Percentiles rank a stretch among this genome's conserved stretches.
Evolutionary conservation across 163 green algal species (phyloP).

Genomic region (Prototheca wickerhamii): DNA sequence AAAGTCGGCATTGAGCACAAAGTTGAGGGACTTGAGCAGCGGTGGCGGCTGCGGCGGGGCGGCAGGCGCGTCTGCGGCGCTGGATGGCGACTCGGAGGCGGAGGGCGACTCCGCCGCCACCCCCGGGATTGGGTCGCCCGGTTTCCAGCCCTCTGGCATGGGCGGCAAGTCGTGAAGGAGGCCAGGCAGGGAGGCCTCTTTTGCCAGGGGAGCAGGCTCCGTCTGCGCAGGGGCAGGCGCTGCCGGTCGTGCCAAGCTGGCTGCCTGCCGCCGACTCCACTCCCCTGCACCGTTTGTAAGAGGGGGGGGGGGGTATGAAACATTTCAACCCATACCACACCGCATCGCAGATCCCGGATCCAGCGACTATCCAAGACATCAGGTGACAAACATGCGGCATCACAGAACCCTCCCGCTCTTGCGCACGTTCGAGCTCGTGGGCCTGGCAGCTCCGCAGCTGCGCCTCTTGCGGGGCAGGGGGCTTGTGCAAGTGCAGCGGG

Average conservation of each 20-base stretch:
- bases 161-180: slow-evolving; percentile 1
- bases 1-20: slow-evolving; percentile 36
- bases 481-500: slow-evolving; percentile 26
- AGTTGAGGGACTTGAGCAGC: slow-evolving; percentile 17
- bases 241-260: not conserved
- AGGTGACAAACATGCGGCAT: not conserved
- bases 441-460: slow-evolving; percentile 36
- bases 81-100: not conserved
- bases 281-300: not conserved
- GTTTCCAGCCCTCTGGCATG: slow-evolving; percentile 32
- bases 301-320: not conserved
- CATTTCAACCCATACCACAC: not conserved
- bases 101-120: not conserved
- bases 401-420: not conserved
- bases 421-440: slow-evolving; percentile 30
- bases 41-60: not conserved
- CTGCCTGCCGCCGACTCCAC: not conserved
- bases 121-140: slow-evolving; percentile 14
- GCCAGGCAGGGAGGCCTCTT: not conserved
- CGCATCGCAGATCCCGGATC: not conserved
- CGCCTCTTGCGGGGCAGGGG: slow-evolving; percentile 39
- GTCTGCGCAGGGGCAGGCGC: not conserved
- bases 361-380: not conserved
- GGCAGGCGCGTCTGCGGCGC: not conserved
- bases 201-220: not conserved